phyloP scores from a whole-genome alignment of 2,329 filamentous ascomycete species.

The Trichoderma harzianum region DNA sequence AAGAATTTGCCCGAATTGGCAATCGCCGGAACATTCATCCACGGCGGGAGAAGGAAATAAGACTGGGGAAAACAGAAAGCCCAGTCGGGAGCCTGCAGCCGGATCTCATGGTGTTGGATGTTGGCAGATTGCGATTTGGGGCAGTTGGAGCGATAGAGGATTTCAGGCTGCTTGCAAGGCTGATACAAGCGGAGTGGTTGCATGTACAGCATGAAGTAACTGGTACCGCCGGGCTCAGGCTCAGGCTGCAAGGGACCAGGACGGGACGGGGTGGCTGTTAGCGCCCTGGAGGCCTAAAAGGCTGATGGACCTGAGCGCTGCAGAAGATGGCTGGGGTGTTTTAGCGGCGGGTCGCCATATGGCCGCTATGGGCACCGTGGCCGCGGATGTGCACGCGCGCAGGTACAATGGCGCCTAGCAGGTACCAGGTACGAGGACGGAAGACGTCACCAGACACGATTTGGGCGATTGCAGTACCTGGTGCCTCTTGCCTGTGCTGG shows the following conservation, averaged over 20 bases:
- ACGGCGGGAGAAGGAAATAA: background rate
- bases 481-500: no score
- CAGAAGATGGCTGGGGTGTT: background rate
- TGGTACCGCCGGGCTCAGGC: background rate
- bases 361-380: background rate
- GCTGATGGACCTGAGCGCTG: background rate
- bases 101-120: background rate
- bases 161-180: background rate
- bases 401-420: background rate
- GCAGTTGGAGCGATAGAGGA: background rate
- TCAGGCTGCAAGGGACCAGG: constrained; percentile 3
- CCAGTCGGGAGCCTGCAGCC: background rate
- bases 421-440: background rate
- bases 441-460: background rate
- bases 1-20: background rate
- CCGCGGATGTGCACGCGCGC: background rate
- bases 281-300: constrained; percentile 1
- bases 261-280: background rate
- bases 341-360: background rate
- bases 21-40: background rate
- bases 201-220: background rate
- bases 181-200: background rate
- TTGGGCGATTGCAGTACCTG: no score
- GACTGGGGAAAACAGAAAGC: background rate
- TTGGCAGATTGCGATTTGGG: background rate